These are phyloP conservation scores for Eutrema heterophyllum DNA, from an alignment of 345 rosid genomes.

Conservation along the genomic window DNA sequence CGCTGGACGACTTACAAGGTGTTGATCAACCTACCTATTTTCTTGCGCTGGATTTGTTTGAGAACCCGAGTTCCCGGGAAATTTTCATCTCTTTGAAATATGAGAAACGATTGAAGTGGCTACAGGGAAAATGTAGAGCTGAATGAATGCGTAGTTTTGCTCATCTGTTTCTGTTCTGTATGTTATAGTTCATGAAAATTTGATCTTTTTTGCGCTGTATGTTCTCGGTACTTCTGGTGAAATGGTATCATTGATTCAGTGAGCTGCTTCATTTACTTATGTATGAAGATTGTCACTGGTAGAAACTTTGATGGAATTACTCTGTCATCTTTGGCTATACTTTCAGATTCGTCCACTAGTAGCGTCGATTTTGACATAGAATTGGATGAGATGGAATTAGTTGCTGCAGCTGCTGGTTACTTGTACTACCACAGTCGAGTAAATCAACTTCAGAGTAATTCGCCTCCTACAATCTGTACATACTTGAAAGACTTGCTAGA, in stretches of 20 bases:
- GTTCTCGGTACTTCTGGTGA: background rate
- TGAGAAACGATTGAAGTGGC: constrained; percentile 72
- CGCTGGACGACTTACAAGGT: constrained; percentile 70
- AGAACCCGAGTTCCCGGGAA: constrained; percentile 65
- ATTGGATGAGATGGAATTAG: constrained; percentile 81
- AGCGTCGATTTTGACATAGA: constrained; percentile 58
- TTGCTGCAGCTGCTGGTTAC: constrained; percentile 77
- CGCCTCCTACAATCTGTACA: constrained; percentile 35
- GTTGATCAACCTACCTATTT: constrained; percentile 60
- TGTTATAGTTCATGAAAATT: background rate
- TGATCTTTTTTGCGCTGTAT: background rate
- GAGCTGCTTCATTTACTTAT: background rate
- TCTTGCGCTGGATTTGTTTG: constrained; percentile 73
- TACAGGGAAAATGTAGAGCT: constrained; percentile 58
- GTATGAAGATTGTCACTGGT: constrained; percentile 5
- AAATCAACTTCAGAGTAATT: constrained; percentile 38
- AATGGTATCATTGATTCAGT: background rate
- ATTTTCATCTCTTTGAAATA: constrained; percentile 60
- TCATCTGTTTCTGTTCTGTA: background rate
- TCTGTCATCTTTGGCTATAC: constrained; percentile 10
- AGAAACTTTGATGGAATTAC: background rate
- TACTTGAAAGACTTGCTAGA: constrained; percentile 53
- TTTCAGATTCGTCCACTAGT: constrained; percentile 46
- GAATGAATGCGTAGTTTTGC: background rate
- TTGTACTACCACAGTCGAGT: constrained; percentile 43